Conservation (phyloP, 2,329 filamentous ascomycete species). For the Aspergillus sp. region DNA sequence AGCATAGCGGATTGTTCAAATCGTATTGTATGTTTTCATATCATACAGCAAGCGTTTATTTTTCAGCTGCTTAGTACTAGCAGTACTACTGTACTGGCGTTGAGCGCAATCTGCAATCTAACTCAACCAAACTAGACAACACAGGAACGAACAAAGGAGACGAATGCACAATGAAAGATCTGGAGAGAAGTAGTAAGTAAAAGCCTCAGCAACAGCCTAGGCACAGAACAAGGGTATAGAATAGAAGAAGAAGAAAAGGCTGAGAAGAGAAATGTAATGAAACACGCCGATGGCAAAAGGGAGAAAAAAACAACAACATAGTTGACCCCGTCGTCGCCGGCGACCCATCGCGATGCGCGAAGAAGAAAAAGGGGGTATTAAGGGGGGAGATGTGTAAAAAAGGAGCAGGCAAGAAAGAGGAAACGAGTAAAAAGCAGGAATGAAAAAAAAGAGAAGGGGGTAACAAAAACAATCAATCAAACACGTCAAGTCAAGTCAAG, state of each 20-base stretch:
- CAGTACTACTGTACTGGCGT: too few species aligned
- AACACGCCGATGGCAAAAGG: background rate
- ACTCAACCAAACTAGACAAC: background rate
- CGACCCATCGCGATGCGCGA: constrained; percentile 7
- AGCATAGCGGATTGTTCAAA: too few species aligned
- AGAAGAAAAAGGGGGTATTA: constrained; percentile 3
- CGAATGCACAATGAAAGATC: background rate
- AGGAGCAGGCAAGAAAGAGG: constrained; percentile 5
- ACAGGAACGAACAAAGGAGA: background rate
- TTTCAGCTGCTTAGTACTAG: background rate
- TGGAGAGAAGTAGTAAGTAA: too few species aligned
- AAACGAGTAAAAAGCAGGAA: too few species aligned
- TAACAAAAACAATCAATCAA: background rate
- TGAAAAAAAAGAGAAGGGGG: background rate
- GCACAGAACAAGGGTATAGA: constrained; percentile 3
- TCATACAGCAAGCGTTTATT: background rate
- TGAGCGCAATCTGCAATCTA: background rate
- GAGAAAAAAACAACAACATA: background rate
- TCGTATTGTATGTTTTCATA: background rate
- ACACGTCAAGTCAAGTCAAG: background rate
- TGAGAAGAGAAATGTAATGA: constrained; percentile 1
- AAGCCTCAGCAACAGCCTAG: background rate
- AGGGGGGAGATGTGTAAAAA: constrained; percentile 1
- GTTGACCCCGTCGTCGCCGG: background rate
- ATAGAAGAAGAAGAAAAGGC: background rate